Evolutionary conservation across 2,329 filamentous ascomycete genomes (phyloP).

Genomic region (Fusarium xylarioides): DNA sequence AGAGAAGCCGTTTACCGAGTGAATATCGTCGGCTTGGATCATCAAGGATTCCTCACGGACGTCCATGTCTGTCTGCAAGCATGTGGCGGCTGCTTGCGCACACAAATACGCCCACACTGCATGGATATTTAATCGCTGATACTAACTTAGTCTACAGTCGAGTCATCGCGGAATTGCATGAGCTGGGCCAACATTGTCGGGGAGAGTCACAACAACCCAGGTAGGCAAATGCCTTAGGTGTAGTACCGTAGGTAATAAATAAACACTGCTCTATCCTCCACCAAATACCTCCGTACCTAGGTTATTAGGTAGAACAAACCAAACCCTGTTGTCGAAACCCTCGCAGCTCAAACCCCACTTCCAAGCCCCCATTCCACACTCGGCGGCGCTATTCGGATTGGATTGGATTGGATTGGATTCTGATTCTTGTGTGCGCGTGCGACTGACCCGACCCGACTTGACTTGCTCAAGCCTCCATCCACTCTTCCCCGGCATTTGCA

Average conservation of each 20-base stretch:
- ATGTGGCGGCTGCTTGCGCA: constrained; percentile 28
- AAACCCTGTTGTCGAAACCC: constrained; percentile 39
- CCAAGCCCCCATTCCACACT: constrained; percentile 27
- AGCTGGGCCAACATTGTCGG: constrained; percentile 9
- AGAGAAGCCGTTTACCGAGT: not conserved
- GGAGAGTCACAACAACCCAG: not conserved
- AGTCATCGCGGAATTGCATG: not conserved
- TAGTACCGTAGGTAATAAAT: not conserved
- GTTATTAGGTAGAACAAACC: not conserved
- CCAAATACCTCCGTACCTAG: not conserved
- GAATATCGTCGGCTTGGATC: not conserved
- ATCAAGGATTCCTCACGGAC: not conserved
- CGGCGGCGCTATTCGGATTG: constrained; percentile 27
- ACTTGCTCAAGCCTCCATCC: constrained; percentile 39
- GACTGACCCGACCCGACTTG: constrained; percentile 36
- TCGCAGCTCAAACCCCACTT: constrained; percentile 39
- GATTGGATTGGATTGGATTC: constrained; percentile 6
- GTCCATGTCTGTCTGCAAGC: constrained; percentile 13
- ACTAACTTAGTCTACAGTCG: not conserved
- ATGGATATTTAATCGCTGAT: not conserved
- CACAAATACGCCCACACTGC: constrained; percentile 37
- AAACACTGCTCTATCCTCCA: not conserved
- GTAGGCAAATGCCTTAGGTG: not conserved
- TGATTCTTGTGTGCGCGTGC: constrained; percentile 27
- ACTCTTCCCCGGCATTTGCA: constrained; percentile 30